phyloP scores from a whole-genome alignment of 2,329 filamentous ascomycete genomes.

The Domatiomyces globalis region DNA sequence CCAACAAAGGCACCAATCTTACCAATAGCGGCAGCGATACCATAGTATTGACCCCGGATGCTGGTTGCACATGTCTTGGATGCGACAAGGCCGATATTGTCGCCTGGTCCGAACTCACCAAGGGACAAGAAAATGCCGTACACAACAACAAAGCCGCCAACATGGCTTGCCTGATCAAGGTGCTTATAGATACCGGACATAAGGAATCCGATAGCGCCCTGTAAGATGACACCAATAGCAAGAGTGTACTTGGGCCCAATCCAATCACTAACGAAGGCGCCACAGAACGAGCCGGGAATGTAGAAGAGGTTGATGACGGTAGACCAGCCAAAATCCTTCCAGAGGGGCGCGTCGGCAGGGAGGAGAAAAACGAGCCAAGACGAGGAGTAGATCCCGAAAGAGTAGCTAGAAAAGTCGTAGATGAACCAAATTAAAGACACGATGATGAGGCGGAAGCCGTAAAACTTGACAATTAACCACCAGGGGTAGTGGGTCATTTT shows the following conservation, averaged over 20 bases:
- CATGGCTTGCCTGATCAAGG: constrained; percentile 51
- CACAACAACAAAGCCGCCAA: constrained; percentile 63
- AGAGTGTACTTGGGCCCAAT: constrained; percentile 66
- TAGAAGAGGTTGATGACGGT: constrained; percentile 82
- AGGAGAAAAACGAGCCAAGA: constrained; percentile 47
- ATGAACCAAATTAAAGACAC: constrained; percentile 74
- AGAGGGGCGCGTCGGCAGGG: constrained; percentile 46
- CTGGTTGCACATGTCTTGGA: constrained; percentile 80
- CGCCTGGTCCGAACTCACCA: constrained; percentile 71
- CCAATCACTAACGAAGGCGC: constrained; percentile 63
- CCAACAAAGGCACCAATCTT: constrained; percentile 61
- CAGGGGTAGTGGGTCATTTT: constrained; percentile 50
- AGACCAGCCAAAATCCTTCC: constrained; percentile 75
- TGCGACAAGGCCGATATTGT: constrained; percentile 79
- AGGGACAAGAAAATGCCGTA: constrained; percentile 66
- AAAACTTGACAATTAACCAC: constrained; percentile 46
- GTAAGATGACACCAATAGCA: constrained; percentile 52
- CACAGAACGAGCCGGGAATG: constrained; percentile 64
- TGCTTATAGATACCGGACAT: constrained; percentile 67
- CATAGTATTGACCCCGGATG: constrained; percentile 64
- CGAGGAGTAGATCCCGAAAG: constrained; percentile 73
- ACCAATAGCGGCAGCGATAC: constrained; percentile 29
- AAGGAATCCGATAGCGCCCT: constrained; percentile 71
- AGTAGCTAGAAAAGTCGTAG: constrained; percentile 74
- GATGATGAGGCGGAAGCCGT: constrained; percentile 56